These are phyloP conservation scores for Pulveroboletus sp. DNA, from an alignment of 768 basidiomycete genomes.

Conservation along the genomic window DNA sequence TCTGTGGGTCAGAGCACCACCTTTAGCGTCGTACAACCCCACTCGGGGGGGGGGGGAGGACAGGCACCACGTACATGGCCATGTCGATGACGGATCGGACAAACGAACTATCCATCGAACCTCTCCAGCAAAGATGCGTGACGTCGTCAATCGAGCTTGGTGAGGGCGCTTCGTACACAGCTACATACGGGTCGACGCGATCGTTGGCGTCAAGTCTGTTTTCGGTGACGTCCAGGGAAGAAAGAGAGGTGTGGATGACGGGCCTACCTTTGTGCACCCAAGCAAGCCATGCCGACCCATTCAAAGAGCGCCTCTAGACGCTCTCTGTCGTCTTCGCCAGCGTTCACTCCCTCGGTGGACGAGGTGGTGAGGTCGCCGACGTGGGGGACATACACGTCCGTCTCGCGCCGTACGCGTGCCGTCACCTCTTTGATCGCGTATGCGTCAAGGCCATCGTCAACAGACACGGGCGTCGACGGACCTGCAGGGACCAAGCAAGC, in stretches of 20 bases:
- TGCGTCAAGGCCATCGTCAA: neutral
- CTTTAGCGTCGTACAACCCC: neutral
- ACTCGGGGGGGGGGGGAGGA: neutral
- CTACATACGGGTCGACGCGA: constrained; percentile 63
- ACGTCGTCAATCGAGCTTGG: constrained; percentile 42
- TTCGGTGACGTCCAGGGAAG: neutral
- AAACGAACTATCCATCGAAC: constrained; percentile 50
- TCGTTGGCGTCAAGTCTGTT: constrained; percentile 56
- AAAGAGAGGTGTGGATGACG: too few species aligned
- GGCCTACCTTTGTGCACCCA: constrained; percentile 60
- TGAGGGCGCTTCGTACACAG: constrained; percentile 55
- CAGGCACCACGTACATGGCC: constrained; percentile 26
- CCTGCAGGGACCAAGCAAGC: neutral
- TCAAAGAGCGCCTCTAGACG: constrained; percentile 51
- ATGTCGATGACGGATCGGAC: constrained; percentile 48
- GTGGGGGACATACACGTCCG: constrained; percentile 41
- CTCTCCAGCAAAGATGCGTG: constrained; percentile 56
- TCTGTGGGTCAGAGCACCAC: neutral
- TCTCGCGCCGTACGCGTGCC: constrained; percentile 20
- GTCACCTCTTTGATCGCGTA: constrained; percentile 13
- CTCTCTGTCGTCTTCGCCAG: constrained; percentile 47
- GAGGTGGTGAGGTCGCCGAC: constrained; percentile 23
- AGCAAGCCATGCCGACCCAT: constrained; percentile 67
- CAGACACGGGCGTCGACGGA: neutral
- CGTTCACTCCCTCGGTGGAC: constrained; percentile 25